These are phyloP conservation scores for Populus alba DNA, from an alignment of 345 rosid genomes.

Conservation along the genomic window DNA sequence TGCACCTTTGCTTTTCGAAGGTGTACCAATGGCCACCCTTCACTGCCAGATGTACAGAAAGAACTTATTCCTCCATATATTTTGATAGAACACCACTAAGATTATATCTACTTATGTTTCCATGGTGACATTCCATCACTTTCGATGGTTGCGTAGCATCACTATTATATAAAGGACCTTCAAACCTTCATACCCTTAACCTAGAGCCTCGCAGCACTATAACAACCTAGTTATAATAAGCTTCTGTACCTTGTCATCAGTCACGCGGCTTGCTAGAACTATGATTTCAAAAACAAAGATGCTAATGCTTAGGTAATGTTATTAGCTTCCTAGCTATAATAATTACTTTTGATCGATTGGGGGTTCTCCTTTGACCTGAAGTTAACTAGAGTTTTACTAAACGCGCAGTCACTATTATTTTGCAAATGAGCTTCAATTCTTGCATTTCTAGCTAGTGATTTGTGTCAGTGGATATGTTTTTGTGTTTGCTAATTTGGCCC, in stretches of 20 bases:
- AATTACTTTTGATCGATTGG: background rate
- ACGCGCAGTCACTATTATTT: background rate
- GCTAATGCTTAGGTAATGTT: conserved; percentile 12
- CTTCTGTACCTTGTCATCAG: background rate
- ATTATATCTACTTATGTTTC: background rate
- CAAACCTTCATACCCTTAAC: background rate
- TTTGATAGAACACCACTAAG: background rate
- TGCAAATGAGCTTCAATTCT: background rate
- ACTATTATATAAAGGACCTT: background rate
- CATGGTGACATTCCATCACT: background rate
- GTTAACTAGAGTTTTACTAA: background rate
- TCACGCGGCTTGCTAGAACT: conserved; percentile 15
- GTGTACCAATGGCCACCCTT: background rate
- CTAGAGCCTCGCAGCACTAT: background rate
- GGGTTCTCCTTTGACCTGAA: background rate
- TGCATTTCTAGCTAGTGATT: background rate
- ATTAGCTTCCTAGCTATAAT: background rate
- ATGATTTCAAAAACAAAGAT: conserved; percentile 5
- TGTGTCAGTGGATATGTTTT: background rate
- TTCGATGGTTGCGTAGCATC: background rate
- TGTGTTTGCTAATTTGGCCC: background rate
- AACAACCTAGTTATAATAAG: background rate
- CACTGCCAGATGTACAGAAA: background rate
- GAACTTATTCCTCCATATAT: conserved; percentile 12
- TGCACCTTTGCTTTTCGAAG: background rate